Evolutionary conservation across 192 early-diverging fungal genomes (phyloP), one percentile per base, ranked within the genome.

Genomic region (Backusella mclennaniae): DNA sequence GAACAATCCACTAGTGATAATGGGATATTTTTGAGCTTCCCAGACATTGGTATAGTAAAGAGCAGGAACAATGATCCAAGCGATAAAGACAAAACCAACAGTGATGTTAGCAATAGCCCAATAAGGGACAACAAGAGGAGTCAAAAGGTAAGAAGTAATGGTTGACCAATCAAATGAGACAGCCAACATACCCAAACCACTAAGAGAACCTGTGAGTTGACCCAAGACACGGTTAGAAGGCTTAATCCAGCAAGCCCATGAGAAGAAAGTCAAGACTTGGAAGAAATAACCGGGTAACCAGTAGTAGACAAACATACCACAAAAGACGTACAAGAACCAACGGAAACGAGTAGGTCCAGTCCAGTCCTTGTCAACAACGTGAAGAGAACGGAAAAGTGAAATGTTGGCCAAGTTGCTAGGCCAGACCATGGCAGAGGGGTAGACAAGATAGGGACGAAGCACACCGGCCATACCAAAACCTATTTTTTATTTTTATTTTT

Each of bases 391-490:
- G 82, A 95, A 94, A 29, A 96, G 81, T 12, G 93, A 90, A 35
- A 94, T 90, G 59, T 89, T 90, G 41, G 93, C 86, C 36, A 98
- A 86, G 36, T 87, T 92, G 3, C 87, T 74, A 3, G 96, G 96
- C 96, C 96, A 99, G 52, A 95, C 85, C 95, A 97, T 96, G 8
- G 90, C 84, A 2, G 93, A 84, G 35, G 96, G 96, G 67, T 92
- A 89, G 8, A 98, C 95, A n/a, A 98, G 84, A 81, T 91, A 95
- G 29, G 89, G 88, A 35, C 95, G 92, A 53, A 85, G 84, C 17
- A 91, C 81, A 74, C 92, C 95, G 63, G 91, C 92, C 83, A 93
- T 79, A 74, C 88, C 88, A 66, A 84, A 89, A 76, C 67, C 82
- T 15, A 59, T 59, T 59, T 44, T n/a, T n/a, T n/a, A n/a, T n/a